A percentile compares a stretch with the other conserved stretches of the same genome.
Conservation (phyloP, 768 basidiomycete species). For the Tricholoma saponaceum region DNA sequence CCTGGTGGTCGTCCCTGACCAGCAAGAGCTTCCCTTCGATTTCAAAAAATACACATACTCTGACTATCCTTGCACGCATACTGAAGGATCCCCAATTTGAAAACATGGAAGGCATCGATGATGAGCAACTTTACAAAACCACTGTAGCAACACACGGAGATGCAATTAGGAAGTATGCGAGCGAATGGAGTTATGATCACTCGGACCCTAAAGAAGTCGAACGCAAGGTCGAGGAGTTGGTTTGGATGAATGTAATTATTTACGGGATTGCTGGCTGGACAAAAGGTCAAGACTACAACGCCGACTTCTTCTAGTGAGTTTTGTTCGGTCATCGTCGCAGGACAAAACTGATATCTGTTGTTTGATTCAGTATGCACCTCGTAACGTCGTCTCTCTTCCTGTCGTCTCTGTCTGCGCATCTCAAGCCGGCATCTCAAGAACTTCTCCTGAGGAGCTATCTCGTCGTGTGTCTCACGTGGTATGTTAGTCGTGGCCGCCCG, state of each 20-base stretch:
- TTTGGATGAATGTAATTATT: conserved; percentile 50
- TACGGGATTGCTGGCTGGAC: conserved; percentile 56
- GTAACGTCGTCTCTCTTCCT: conserved; percentile 66
- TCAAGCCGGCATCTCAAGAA: conserved; percentile 40
- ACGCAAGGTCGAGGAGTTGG: conserved; percentile 60
- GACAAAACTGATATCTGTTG: background rate
- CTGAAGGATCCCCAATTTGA: conserved; percentile 43
- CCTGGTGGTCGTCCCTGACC: conserved; percentile 1
- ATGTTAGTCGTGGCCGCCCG: conserved; percentile 54
- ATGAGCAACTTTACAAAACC: conserved; percentile 25
- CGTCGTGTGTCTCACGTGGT: conserved; percentile 45
- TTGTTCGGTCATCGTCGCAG: too few relatives aligned
- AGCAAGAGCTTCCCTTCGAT: background rate
- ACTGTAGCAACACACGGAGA: conserved; percentile 34
- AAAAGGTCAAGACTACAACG: conserved; percentile 37
- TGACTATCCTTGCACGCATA: conserved; percentile 53
- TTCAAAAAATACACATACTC: conserved; percentile 32
- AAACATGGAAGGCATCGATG: conserved; percentile 8
- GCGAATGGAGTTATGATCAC: conserved; percentile 39
- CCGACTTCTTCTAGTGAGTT: conserved; percentile 40
- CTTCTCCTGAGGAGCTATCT: conserved; percentile 61
- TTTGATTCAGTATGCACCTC: conserved; percentile 48
- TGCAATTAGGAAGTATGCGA: conserved; percentile 36
- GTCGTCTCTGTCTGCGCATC: conserved; percentile 39
- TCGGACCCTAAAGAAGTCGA: conserved; percentile 33